Evolutionary conservation across 495 filamentous ascomycete species (phyloP).

Genomic region (Cercophora sp.): DNA sequence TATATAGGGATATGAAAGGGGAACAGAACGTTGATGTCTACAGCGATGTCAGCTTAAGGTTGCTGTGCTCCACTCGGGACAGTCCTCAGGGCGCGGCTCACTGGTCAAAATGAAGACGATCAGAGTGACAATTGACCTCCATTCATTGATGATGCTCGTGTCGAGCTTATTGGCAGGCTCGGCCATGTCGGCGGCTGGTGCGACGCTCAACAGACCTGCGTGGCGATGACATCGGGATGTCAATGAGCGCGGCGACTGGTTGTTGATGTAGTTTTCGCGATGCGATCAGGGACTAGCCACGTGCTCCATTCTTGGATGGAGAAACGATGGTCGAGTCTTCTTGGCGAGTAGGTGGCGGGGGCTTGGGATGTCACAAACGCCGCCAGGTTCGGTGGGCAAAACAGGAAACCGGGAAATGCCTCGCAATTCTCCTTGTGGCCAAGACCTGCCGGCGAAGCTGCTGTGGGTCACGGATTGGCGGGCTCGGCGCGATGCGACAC

Average conservation of each 20-base stretch:
- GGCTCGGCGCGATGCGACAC: too few relatives aligned
- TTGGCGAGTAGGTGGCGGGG: constrained; percentile 8
- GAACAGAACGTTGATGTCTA: constrained; percentile 61
- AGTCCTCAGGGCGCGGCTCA: constrained; percentile 35
- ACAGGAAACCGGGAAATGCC: too few relatives aligned
- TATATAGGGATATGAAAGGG: constrained; percentile 58
- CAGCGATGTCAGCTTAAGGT: too few relatives aligned
- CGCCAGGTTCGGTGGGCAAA: too few relatives aligned
- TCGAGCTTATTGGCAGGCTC: constrained; percentile 31
- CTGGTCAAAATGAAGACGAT: constrained; percentile 61
- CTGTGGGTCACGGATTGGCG: too few relatives aligned
- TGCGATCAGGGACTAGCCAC: constrained; percentile 1
- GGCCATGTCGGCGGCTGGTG: constrained; percentile 16
- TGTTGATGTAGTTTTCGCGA: constrained; percentile 6
- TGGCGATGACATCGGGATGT: not conserved
- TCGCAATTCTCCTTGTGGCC: too few relatives aligned
- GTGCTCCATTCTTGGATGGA: not conserved
- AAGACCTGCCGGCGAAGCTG: too few relatives aligned
- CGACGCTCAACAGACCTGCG: not conserved
- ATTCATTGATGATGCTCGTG: constrained; percentile 50
- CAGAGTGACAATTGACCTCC: constrained; percentile 61
- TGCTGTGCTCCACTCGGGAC: not conserved
- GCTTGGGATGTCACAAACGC: too few relatives aligned
- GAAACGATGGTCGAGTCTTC: not conserved
- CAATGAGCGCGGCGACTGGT: not conserved